Evolutionary conservation across 805 yeast species (phyloP).

Genomic region (Yarrowia divulgata): DNA sequence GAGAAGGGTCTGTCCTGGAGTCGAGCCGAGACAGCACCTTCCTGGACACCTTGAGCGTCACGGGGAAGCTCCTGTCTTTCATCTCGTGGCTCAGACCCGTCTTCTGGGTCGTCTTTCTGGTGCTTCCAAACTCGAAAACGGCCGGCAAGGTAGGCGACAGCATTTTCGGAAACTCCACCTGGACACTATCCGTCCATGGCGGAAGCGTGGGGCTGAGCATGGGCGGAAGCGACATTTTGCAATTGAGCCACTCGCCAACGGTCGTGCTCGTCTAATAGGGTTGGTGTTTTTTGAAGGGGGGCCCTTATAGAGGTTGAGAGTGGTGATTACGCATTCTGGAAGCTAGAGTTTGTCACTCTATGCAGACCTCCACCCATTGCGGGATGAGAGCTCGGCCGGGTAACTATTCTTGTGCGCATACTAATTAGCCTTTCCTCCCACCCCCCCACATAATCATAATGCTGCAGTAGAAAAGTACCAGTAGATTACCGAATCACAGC

Average conservation of each 20-base stretch:
- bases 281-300: background rate
- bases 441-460: background rate
- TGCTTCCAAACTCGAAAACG: conserved; percentile 43
- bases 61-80: conserved; percentile 22
- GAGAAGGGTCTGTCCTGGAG: background rate
- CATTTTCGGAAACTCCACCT: conserved; percentile 44
- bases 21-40: conserved; percentile 14
- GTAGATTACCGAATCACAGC: no score
- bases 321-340: background rate
- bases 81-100: conserved; percentile 24
- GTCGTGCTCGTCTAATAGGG: background rate
- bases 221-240: conserved; percentile 47
- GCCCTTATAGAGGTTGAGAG: background rate
- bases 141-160: conserved; percentile 54
- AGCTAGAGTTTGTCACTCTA: conserved; percentile 13
- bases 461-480: no score
- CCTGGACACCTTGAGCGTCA: conserved; percentile 25
- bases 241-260: background rate
- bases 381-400: background rate
- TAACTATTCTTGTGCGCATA: background rate
- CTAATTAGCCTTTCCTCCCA: background rate
- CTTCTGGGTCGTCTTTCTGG: conserved; percentile 5
- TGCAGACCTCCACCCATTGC: background rate
- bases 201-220: conserved; percentile 53
- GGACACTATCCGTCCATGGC: conserved; percentile 44